Evolutionary conservation across 2,329 filamentous ascomycete species (phyloP).

Genomic region (Arthrobotrys megalospora): DNA sequence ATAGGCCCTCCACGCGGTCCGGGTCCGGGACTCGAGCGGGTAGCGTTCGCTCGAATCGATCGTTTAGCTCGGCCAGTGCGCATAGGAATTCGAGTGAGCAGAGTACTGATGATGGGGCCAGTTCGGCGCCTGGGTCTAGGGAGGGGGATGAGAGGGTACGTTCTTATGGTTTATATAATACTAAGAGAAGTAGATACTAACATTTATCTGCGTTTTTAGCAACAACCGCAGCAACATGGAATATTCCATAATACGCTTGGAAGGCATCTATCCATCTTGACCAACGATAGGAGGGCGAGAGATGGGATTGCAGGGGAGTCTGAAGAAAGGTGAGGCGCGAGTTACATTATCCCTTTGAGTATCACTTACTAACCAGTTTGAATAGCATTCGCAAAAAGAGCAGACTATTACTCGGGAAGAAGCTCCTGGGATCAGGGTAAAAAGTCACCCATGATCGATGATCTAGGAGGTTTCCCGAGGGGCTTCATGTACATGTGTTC

Average conservation of each 20-base stretch:
- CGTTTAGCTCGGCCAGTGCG: slow-evolving; percentile 46
- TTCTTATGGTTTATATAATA: background rate
- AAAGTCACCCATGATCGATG: background rate
- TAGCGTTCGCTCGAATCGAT: slow-evolving; percentile 54
- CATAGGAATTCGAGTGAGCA: slow-evolving; percentile 37
- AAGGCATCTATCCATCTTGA: slow-evolving; percentile 63
- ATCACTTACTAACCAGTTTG: slow-evolving; percentile 39
- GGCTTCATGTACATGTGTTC: slow-evolving; percentile 40
- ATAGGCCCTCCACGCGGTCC: slow-evolving; percentile 22
- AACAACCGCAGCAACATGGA: slow-evolving; percentile 42
- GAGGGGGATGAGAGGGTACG: slow-evolving; percentile 61
- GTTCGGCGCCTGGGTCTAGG: slow-evolving; percentile 39
- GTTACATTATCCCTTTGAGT: background rate
- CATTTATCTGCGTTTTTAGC: background rate
- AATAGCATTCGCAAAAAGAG: slow-evolving; percentile 65
- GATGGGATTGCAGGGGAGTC: slow-evolving; percentile 63
- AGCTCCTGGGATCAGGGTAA: slow-evolving; percentile 62
- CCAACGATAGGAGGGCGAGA: slow-evolving; percentile 60
- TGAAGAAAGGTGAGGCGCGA: slow-evolving; percentile 63
- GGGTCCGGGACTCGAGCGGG: slow-evolving; percentile 32
- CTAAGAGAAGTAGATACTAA: background rate
- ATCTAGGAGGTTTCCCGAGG: background rate
- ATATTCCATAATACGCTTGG: slow-evolving; percentile 64
- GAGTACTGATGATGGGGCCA: slow-evolving; percentile 46
- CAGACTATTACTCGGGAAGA: slow-evolving; percentile 66